Base-by-base conservation (phyloP, 805 yeast genomes). In the Brettanomyces naardenensis region DNA sequence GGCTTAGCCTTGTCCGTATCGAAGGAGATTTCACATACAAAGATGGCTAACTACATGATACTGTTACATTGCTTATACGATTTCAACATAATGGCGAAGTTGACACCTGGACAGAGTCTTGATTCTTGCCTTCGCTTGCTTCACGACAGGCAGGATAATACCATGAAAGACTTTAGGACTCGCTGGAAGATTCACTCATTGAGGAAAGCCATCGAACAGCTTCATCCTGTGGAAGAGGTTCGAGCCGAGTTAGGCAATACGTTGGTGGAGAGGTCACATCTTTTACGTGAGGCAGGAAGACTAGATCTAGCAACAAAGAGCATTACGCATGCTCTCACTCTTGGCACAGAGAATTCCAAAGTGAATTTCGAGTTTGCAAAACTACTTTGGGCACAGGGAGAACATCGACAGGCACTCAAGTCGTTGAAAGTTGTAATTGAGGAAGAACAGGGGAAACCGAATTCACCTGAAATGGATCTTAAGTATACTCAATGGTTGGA, bases 401-500 rank as follows among this genome's bases (percentile, higher is more conserved):
- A 87, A 44, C 85, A 76, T 42, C 73, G 88, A 19, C 80, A 87
- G 47, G 97, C 97, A 0, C 68, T 90, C 31, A 78, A 81, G 36
- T 65, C 75, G 6, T 62, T 85, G 27, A 69, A 69, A 6, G 66
- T 69, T 13, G 56, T 74, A 2, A 41, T 51, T 9, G 18, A 32
- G 13, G 46, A 47, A n/a, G 27, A 41, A 11, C 28, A 48, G 1
- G 44, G 41, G 1, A 37, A 39, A 5, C 19, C 38, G 3, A 43
- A 43, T 14, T 48, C 61, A 2, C 42, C 48, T 4, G 58, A 66
- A 35, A 73, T 77, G n/a, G 82, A 84, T 37, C 61, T 89, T 34
- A 79, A 80, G 41, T 85, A 85, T 52, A 85, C 96, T 0, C 75
- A 78, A 44, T 92, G 97, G 97, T 64, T 88, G 14, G 95, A 88